These are phyloP conservation scores for Septoria petroselini DNA, from an alignment of 2,329 filamentous ascomycete genomes.

Conservation along the genomic window DNA sequence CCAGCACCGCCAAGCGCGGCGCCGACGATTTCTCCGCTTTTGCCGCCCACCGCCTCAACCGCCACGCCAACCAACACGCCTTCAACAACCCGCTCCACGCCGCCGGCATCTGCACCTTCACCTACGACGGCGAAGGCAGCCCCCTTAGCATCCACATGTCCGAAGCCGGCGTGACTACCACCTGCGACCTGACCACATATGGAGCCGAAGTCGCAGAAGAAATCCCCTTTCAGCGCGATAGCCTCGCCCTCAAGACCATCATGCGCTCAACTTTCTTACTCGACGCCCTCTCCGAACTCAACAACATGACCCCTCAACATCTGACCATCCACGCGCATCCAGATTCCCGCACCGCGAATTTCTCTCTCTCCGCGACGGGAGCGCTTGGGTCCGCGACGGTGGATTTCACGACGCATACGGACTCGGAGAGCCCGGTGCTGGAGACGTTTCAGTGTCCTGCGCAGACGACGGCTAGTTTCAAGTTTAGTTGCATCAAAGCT, in stretches of 20 bases:
- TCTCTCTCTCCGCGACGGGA: constrained; percentile 67
- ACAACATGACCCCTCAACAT: constrained; percentile 60
- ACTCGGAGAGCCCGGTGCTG: constrained; percentile 50
- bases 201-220: constrained; percentile 54
- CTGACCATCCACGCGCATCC: constrained; percentile 51
- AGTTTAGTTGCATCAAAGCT: constrained; percentile 80
- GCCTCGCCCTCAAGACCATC: constrained; percentile 86
- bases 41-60: constrained; percentile 38
- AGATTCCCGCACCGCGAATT: constrained; percentile 45
- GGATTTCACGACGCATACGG: constrained; percentile 49
- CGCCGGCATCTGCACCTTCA: constrained; percentile 78
- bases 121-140: constrained; percentile 70
- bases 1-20: constrained; percentile 36
- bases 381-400: constrained; percentile 59
- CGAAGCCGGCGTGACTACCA: constrained; percentile 82
- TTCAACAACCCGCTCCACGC: constrained; percentile 83
- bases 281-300: constrained; percentile 67
- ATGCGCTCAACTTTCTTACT: constrained; percentile 75
- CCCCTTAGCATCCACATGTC: constrained; percentile 82
- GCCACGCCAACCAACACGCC: constrained; percentile 55
- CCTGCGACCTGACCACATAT: constrained; percentile 87
- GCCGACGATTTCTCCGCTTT: constrained; percentile 41
- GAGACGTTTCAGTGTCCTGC: constrained; percentile 67
- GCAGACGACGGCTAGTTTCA: constrained; percentile 69
- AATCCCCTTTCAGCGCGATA: constrained; percentile 82